A percentile compares a stretch with the other conserved stretches of the same genome.
These are phyloP conservation scores for Arabis hirsuta DNA, from an alignment of 345 rosid species.

Conservation along the genomic window DNA sequence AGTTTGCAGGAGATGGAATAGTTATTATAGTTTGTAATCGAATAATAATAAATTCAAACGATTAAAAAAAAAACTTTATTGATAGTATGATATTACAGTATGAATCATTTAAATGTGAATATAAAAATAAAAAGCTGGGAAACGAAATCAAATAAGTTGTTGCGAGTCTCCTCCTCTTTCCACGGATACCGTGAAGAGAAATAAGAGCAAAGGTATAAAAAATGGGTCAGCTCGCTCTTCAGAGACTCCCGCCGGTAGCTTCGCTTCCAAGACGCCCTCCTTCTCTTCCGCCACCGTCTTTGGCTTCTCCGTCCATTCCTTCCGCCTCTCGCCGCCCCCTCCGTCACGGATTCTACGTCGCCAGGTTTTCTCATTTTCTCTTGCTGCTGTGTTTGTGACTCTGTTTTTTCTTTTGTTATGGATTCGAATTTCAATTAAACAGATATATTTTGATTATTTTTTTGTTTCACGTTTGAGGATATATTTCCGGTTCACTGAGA, in stretches of 20 bases:
- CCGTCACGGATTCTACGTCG: slow-evolving; percentile 37
- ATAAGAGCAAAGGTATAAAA: slow-evolving; percentile 28
- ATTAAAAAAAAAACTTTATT: too few species aligned
- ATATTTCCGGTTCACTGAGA: too few species aligned
- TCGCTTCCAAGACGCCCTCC: slow-evolving; percentile 37
- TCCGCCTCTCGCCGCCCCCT: slow-evolving; percentile 35
- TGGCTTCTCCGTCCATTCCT: neutral
- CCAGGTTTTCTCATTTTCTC: slow-evolving; percentile 29
- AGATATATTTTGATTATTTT: neutral
- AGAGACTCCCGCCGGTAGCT: slow-evolving; percentile 40
- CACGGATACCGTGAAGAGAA: slow-evolving; percentile 30
- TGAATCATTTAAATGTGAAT: too few species aligned
- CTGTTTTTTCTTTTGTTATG: neutral
- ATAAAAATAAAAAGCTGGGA: neutral
- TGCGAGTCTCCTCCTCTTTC: slow-evolving; percentile 30
- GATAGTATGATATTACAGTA: too few species aligned
- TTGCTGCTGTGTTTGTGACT: slow-evolving; percentile 7
- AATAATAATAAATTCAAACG: too few species aligned
- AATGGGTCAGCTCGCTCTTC: slow-evolving; percentile 49
- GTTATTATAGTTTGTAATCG: too few species aligned
- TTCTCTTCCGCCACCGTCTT: slow-evolving; percentile 26
- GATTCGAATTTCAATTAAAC: neutral
- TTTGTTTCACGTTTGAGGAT: neutral
- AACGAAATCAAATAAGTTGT: neutral
- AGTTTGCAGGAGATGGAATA: too few species aligned